Evolutionary conservation across 2,329 filamentous ascomycete genomes (phyloP).

Genomic region (Daldinia sp.): DNA sequence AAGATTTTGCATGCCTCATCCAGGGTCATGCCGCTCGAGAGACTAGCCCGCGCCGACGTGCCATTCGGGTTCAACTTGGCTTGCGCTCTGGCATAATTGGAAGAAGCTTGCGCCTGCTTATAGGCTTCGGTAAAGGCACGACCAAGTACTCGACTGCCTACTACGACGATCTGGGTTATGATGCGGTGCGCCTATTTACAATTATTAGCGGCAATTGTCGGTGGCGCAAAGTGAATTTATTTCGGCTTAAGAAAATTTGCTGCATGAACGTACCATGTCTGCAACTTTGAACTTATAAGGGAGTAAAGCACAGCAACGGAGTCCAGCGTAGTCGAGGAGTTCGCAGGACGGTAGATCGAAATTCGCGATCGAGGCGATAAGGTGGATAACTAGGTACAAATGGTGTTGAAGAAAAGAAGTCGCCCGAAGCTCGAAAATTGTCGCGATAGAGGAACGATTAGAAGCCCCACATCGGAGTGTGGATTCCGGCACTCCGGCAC

Average conservation of each 20-base stretch:
- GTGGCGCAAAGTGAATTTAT: conserved; percentile 18
- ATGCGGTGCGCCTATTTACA: conserved; percentile 84
- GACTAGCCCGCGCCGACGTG: conserved; percentile 49
- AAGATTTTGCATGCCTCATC: conserved; percentile 98
- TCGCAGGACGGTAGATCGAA: not conserved
- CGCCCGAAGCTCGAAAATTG: conserved; percentile 31
- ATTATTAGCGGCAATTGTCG: conserved; percentile 13
- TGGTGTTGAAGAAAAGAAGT: conserved; percentile 9
- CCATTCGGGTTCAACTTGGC: conserved; percentile 63
- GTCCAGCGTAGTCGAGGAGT: not conserved
- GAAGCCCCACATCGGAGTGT: conserved; percentile 10
- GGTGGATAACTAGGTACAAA: not conserved
- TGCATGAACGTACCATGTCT: conserved; percentile 28
- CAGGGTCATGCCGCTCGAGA: conserved; percentile 81
- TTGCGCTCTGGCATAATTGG: conserved; percentile 79
- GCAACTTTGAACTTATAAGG: not conserved
- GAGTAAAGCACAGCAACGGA: not conserved
- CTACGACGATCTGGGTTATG: conserved; percentile 90
- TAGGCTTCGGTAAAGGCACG: conserved; percentile 94
- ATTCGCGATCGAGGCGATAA: conserved; percentile 3
- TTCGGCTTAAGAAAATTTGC: not conserved
- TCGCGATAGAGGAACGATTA: conserved; percentile 36
- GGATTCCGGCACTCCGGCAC: conserved; percentile 20
- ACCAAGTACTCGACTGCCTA: conserved; percentile 89
- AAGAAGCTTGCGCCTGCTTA: conserved; percentile 89